phyloP scores from a whole-genome alignment of 441 rosid genomes.

The Daphne laureola region DNA sequence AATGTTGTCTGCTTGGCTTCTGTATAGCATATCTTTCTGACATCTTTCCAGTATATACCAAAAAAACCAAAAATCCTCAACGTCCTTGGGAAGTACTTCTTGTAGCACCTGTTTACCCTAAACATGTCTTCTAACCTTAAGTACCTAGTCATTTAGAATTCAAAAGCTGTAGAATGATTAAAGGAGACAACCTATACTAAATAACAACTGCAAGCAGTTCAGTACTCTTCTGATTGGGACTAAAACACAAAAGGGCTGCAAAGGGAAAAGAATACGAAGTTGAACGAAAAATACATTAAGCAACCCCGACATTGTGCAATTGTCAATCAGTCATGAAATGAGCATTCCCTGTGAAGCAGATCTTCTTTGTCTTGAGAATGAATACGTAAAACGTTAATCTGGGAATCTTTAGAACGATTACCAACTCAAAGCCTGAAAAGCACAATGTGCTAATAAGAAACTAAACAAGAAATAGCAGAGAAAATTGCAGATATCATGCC shows the following conservation, averaged over 20 bases:
- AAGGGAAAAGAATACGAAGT: slow-evolving; percentile 12
- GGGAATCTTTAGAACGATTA: slow-evolving; percentile 17
- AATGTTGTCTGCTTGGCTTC: too few relatives aligned
- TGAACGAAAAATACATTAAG: slow-evolving; percentile 53
- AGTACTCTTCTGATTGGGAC: slow-evolving; percentile 1
- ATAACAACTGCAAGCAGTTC: slow-evolving; percentile 4
- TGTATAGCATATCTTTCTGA: too few relatives aligned
- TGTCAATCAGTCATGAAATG: slow-evolving; percentile 47
- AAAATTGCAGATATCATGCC: not conserved
- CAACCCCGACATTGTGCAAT: slow-evolving; percentile 78
- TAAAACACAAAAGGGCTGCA: slow-evolving; percentile 5
- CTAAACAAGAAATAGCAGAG: slow-evolving; percentile 7
- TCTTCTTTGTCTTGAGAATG: slow-evolving; percentile 22
- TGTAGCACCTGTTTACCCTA: too few relatives aligned
- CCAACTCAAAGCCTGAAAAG: slow-evolving; percentile 36
- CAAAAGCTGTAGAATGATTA: not conserved
- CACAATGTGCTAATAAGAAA: slow-evolving; percentile 21
- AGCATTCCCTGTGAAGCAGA: slow-evolving; percentile 41
- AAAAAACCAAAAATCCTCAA: too few relatives aligned
- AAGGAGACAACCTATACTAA: slow-evolving; percentile 1
- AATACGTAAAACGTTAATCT: slow-evolving; percentile 18
- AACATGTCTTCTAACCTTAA: too few relatives aligned
- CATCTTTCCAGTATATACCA: too few relatives aligned
- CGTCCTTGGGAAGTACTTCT: too few relatives aligned
- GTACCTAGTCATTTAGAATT: not conserved